Conservation (phyloP, 2,329 filamentous ascomycete species). For the Ophiostoma ips region DNA sequence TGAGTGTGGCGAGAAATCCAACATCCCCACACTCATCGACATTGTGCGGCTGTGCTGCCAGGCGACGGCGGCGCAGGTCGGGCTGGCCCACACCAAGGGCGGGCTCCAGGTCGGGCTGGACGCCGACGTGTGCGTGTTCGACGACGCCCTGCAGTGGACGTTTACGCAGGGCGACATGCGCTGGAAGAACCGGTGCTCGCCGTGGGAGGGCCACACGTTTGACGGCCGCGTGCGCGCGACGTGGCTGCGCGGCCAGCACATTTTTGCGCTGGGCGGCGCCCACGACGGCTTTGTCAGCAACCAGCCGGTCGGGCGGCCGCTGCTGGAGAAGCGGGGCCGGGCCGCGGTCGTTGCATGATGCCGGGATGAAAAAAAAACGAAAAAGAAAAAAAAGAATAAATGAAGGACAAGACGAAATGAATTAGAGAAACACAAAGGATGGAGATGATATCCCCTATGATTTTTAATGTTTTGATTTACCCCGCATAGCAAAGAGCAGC, state of each 20-base stretch:
- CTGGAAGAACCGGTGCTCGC: constrained; percentile 85
- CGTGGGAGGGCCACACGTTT: constrained; percentile 72
- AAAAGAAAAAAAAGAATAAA: neutral
- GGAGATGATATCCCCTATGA: neutral
- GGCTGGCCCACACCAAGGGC: constrained; percentile 70
- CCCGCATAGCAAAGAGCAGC: neutral
- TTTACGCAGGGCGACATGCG: constrained; percentile 69
- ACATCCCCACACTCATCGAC: constrained; percentile 47
- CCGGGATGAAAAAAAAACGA: neutral
- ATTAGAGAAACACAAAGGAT: too few relatives aligned
- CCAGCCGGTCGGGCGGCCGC: constrained; percentile 37
- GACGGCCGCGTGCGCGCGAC: constrained; percentile 71
- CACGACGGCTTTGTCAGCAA: constrained; percentile 36
- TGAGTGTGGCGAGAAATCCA: constrained; percentile 7
- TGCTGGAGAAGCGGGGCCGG: constrained; percentile 21
- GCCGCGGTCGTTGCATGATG: neutral
- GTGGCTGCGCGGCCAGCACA: constrained; percentile 62
- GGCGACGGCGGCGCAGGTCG: constrained; percentile 81
- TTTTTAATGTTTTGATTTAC: neutral
- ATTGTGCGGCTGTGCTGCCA: constrained; percentile 74
- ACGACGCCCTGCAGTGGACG: constrained; percentile 66
- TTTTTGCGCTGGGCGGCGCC: constrained; percentile 53
- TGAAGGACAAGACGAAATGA: neutral
- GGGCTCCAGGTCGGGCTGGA: constrained; percentile 69
- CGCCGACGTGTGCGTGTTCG: constrained; percentile 84